Conservation (phyloP, 495 filamentous ascomycete species). For the Xylaria bambusicola region DNA sequence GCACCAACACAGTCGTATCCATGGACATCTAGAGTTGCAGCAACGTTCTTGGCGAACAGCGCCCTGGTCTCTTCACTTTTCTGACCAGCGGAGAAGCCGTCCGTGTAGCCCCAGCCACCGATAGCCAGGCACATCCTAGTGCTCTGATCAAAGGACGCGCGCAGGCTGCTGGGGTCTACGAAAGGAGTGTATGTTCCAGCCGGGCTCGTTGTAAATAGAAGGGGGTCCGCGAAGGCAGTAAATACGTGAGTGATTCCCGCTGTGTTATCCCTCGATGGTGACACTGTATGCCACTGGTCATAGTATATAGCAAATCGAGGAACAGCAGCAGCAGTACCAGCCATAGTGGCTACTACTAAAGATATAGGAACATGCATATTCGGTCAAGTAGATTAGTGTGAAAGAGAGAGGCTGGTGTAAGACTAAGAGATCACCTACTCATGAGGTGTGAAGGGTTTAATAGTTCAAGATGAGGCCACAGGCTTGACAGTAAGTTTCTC, state of each 20-base stretch:
- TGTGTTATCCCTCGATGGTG: slow-evolving; percentile 29
- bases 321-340: slow-evolving; percentile 16
- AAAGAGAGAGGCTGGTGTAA: background rate
- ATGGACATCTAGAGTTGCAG: slow-evolving; percentile 49
- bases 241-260: slow-evolving; percentile 56
- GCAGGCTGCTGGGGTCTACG: slow-evolving; percentile 47
- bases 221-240: slow-evolving; percentile 59
- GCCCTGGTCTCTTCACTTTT: slow-evolving; percentile 52
- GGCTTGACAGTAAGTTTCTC: background rate
- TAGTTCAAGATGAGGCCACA: background rate
- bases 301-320: slow-evolving; percentile 35
- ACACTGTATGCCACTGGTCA: slow-evolving; percentile 38
- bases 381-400: background rate
- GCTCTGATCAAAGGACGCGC: slow-evolving; percentile 53
- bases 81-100: slow-evolving; percentile 55
- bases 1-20: slow-evolving; percentile 59
- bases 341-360: slow-evolving; percentile 17
- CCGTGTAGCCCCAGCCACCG: slow-evolving; percentile 62
- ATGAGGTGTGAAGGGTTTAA: background rate
- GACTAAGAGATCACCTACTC: background rate
- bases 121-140: slow-evolving; percentile 64
- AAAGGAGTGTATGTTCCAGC: slow-evolving; percentile 49
- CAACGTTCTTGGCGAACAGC: slow-evolving; percentile 60
- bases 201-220: slow-evolving; percentile 51
- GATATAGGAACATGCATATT: slow-evolving; percentile 29